Conservation (phyloP, 1,139 yeast species). For the Debaryomyces subglobosus region DNA sequence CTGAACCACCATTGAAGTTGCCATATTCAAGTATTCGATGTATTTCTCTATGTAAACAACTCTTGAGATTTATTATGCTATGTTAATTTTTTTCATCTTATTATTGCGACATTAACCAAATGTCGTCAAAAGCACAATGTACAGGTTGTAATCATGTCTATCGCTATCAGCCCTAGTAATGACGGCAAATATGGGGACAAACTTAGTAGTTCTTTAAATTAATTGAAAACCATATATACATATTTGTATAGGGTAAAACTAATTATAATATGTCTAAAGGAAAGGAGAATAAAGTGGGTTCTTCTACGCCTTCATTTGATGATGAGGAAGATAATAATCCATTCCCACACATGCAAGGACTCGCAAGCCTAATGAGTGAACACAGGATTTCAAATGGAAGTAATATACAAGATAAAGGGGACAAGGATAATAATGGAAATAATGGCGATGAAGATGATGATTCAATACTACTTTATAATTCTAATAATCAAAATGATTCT, state of each 20-base stretch:
- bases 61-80: background rate
- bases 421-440: conserved; percentile 10
- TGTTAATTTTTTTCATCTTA: background rate
- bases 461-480: conserved; percentile 30
- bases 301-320: conserved; percentile 14
- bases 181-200: conserved; percentile 4
- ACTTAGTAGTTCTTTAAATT: background rate
- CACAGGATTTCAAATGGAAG: conserved; percentile 9
- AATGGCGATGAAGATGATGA: conserved; percentile 25
- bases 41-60: background rate
- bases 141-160: conserved; percentile 1
- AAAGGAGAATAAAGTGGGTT: conserved; percentile 2
- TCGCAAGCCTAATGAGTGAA: conserved; percentile 30
- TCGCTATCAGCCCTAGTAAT: conserved; percentile 3
- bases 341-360: conserved; percentile 41
- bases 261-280: conserved; percentile 5
- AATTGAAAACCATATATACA: background rate
- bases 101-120: conserved; percentile 4
- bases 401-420: conserved; percentile 7
- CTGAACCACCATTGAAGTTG: background rate
- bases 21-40: background rate
- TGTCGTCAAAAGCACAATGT: conserved; percentile 3
- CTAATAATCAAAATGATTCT: conserved; percentile 10
- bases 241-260: background rate
- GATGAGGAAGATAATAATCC: conserved; percentile 59